A percentile compares a stretch with the other conserved stretches of the same genome.
These are phyloP conservation scores for Fusarium camptoceras DNA, from an alignment of 2,329 filamentous ascomycete genomes.

Conservation along the genomic window DNA sequence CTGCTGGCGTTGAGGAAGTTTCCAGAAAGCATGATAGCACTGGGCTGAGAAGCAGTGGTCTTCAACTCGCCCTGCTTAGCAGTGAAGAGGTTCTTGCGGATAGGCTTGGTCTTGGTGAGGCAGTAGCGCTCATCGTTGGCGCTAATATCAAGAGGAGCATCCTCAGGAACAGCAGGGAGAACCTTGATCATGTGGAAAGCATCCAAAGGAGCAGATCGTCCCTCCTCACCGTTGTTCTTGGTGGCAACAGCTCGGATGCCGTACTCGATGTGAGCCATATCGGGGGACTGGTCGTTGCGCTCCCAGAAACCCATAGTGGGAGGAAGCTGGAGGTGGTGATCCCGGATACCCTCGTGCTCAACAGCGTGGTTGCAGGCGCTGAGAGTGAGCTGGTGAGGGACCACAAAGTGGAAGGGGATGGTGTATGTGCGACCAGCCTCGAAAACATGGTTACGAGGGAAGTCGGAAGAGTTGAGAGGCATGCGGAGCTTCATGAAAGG, in stretches of 20 bases:
- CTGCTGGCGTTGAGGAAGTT: conserved; percentile 59
- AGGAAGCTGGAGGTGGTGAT: conserved; percentile 65
- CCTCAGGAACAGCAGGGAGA: conserved; percentile 62
- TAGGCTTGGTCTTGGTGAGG: conserved; percentile 62
- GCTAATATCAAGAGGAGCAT: conserved; percentile 64
- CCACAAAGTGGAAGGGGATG: conserved; percentile 70
- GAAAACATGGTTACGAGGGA: conserved; percentile 62
- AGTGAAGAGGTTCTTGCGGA: conserved; percentile 65
- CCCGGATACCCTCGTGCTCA: conserved; percentile 58
- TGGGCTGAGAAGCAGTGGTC: conserved; percentile 59
- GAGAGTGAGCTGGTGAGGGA: conserved; percentile 68
- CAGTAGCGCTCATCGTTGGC: conserved; percentile 61
- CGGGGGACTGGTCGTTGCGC: conserved; percentile 65
- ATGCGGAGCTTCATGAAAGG: conserved; percentile 68
- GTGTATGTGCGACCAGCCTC: conserved; percentile 61
- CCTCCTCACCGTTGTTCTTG: conserved; percentile 42
- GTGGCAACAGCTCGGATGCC: conserved; percentile 60
- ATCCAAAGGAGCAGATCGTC: conserved; percentile 54
- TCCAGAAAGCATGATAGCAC: conserved; percentile 62
- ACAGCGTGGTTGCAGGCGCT: conserved; percentile 66
- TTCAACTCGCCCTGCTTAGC: conserved; percentile 63
- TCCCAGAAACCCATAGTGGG: conserved; percentile 66
- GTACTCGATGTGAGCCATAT: conserved; percentile 67
- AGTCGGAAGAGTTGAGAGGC: conserved; percentile 60
- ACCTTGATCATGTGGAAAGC: conserved; percentile 61